These are phyloP conservation scores for Aspergillus versicolor DNA, from an alignment of 2,329 filamentous ascomycete species.

Conservation along the genomic window DNA sequence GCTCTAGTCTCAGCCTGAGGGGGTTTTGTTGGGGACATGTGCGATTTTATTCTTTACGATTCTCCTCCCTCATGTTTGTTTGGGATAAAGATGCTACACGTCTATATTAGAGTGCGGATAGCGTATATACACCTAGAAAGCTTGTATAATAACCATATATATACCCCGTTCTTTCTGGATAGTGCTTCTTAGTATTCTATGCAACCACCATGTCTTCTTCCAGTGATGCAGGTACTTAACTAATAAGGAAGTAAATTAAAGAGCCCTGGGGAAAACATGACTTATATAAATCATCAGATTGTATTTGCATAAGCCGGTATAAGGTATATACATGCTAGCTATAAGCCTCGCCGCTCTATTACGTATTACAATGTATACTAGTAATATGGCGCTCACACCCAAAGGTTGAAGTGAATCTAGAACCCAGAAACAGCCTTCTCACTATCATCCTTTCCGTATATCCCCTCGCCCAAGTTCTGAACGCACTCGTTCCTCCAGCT, in stretches of 20 bases:
- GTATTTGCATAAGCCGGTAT: neutral
- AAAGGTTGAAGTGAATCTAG: constrained; percentile 20
- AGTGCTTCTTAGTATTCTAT: neutral
- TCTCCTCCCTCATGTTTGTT: neutral
- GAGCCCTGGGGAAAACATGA: too few species aligned
- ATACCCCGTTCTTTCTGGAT: neutral
- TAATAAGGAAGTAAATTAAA: too few species aligned
- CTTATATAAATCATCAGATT: neutral
- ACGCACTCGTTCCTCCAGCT: constrained; percentile 71
- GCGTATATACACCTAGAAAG: neutral
- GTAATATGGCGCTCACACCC: neutral
- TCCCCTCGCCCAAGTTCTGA: constrained; percentile 55
- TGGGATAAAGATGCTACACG: neutral
- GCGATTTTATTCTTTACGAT: neutral
- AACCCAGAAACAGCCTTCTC: constrained; percentile 40
- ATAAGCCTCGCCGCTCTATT: neutral
- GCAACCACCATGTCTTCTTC: neutral
- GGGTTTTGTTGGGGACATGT: too few species aligned
- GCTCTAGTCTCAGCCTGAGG: too few species aligned
- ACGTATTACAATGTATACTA: neutral
- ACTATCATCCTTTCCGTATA: constrained; percentile 47
- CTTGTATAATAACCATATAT: neutral
- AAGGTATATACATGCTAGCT: neutral
- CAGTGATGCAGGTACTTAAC: neutral
- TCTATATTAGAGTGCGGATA: neutral